Evolutionary conservation across 371 early-diverging fungal species (phyloP).

Genomic region (Fennellomyces sp.): DNA sequence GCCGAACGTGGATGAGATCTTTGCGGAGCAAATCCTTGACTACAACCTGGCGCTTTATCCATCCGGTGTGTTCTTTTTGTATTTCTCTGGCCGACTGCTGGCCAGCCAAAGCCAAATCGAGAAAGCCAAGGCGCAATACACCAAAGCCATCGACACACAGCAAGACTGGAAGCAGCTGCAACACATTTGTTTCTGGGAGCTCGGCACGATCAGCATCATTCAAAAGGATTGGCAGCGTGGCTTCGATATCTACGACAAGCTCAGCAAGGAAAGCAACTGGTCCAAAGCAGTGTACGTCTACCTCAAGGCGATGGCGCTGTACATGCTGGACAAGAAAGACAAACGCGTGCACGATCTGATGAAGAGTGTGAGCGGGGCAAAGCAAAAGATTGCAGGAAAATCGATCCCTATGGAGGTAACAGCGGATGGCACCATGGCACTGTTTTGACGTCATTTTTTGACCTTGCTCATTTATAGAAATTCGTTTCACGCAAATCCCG

Average conservation of each 20-base stretch:
- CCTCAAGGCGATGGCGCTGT: conserved; percentile 59
- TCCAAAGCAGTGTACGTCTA: conserved; percentile 76
- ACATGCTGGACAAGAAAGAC: conserved; percentile 20
- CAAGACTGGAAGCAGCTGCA: conserved; percentile 78
- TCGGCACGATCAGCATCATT: conserved; percentile 51
- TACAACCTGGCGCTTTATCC: conserved; percentile 52
- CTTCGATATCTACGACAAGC: conserved; percentile 50
- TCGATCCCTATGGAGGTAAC: conserved; percentile 73
- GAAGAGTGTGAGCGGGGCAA: conserved; percentile 56
- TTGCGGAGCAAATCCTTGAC: conserved; percentile 47
- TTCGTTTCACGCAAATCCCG: conserved; percentile 74
- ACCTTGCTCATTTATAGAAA: conserved; percentile 45
- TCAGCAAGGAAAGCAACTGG: conserved; percentile 76
- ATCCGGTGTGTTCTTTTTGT: conserved; percentile 66
- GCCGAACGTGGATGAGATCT: conserved; percentile 45
- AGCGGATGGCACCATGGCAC: background rate
- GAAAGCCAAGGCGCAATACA: conserved; percentile 54
- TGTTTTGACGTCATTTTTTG: background rate
- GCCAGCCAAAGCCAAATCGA: conserved; percentile 49
- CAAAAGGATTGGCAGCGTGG: conserved; percentile 59
- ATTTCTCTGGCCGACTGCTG: conserved; percentile 58
- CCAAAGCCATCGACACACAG: conserved; percentile 43
- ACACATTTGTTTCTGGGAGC: conserved; percentile 81
- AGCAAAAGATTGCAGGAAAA: conserved; percentile 78
- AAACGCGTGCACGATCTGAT: conserved; percentile 42